phyloP scores from a whole-genome alignment of 192 early-diverging fungal genomes.

The Coemansia sp. region DNA sequence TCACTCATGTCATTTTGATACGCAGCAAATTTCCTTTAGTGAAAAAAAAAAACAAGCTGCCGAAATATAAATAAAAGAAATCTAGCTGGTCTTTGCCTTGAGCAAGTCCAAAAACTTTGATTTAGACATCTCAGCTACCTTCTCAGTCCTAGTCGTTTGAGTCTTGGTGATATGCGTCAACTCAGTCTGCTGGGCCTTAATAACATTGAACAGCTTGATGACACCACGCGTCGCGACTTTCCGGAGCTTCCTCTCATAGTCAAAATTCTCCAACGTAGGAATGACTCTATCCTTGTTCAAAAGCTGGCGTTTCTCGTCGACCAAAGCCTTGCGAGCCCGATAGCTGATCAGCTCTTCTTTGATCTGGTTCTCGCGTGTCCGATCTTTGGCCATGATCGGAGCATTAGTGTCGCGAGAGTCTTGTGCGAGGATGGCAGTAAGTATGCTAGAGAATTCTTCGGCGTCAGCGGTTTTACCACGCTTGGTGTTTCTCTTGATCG shows the following conservation, averaged over 20 bases:
- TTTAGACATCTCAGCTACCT: constrained; percentile 62
- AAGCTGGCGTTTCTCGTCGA: constrained; percentile 70
- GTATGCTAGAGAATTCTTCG: constrained; percentile 37
- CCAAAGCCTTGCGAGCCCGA: constrained; percentile 75
- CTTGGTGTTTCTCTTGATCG: constrained; percentile 23
- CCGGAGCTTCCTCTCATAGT: constrained; percentile 85
- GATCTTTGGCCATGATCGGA: constrained; percentile 85
- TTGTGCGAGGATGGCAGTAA: constrained; percentile 47
- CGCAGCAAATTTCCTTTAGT: neutral
- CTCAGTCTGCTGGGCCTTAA: constrained; percentile 82
- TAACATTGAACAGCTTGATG: constrained; percentile 93
- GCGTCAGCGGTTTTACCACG: constrained; percentile 32
- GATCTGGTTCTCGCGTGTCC: constrained; percentile 75
- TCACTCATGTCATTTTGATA: neutral
- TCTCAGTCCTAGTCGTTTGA: constrained; percentile 63
- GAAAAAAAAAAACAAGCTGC: neutral
- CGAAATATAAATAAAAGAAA: neutral
- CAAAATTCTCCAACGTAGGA: constrained; percentile 73
- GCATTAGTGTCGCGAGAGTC: constrained; percentile 18
- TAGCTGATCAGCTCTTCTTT: constrained; percentile 84
- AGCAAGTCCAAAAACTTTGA: constrained; percentile 73
- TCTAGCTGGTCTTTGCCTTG: constrained; percentile 55
- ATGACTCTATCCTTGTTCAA: constrained; percentile 71
- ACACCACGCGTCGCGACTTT: constrained; percentile 93
- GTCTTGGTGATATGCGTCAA: constrained; percentile 31